A percentile compares a stretch with the other conserved stretches of the same genome.
Evolutionary conservation across 495 filamentous ascomycete species (phyloP).

Genomic region (Neurospora cerealis): DNA sequence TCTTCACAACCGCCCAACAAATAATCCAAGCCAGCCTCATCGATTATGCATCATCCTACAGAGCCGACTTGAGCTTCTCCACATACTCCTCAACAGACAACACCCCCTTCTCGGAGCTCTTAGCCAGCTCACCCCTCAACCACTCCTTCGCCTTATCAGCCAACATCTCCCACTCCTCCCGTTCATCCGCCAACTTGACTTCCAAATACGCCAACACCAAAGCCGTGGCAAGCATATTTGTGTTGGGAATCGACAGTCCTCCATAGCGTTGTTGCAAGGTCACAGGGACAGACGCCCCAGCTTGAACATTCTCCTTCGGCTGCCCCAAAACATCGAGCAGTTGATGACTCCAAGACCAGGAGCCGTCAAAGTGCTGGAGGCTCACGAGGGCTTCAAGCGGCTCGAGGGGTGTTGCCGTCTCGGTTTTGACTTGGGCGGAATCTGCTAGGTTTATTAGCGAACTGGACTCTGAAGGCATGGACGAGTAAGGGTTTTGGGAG

Average conservation of each 20-base stretch:
- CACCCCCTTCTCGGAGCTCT: not conserved
- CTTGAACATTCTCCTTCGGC: not conserved
- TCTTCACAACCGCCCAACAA: no score
- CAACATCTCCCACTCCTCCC: constrained; percentile 48
- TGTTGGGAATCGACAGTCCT: not conserved
- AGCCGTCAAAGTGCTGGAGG: constrained; percentile 43
- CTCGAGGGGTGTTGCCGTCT: constrained; percentile 1
- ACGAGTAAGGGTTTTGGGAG: not conserved
- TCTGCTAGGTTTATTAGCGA: not conserved
- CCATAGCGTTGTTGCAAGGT: not conserved
- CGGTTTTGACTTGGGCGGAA: not conserved
- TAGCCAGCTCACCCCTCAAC: constrained; percentile 15
- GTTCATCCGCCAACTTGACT: constrained; percentile 22
- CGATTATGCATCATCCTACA: no score
- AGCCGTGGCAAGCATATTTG: constrained; percentile 32
- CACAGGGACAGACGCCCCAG: no score
- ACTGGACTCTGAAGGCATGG: not conserved
- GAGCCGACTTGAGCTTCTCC: constrained; percentile 2
- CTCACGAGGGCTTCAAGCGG: constrained; percentile 23
- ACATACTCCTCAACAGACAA: constrained; percentile 6
- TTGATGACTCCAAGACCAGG: constrained; percentile 25
- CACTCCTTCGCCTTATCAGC: constrained; percentile 39
- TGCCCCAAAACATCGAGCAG: constrained; percentile 14
- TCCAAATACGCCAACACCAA: constrained; percentile 42
- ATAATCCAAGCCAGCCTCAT: no score